Evolutionary conservation across 805 yeast species (phyloP).

Genomic region (Yamadazyma ubonensis): DNA sequence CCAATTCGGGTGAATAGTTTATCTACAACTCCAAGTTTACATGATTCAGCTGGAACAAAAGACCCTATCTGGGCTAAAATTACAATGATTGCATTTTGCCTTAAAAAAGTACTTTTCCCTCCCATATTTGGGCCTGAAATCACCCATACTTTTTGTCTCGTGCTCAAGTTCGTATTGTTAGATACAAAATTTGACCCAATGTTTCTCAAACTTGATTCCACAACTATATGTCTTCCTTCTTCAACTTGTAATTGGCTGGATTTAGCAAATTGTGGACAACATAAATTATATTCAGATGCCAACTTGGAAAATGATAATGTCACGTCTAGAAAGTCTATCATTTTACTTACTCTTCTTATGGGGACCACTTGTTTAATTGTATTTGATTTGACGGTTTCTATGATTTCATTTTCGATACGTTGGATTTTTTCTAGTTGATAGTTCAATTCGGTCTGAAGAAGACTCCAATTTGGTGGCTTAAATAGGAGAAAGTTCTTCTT

Average conservation of each 20-base stretch:
- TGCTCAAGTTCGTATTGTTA: slow-evolving; percentile 33
- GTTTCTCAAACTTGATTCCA: slow-evolving; percentile 65
- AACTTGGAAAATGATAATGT: slow-evolving; percentile 68
- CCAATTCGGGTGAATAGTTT: slow-evolving; percentile 82
- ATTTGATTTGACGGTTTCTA: slow-evolving; percentile 46
- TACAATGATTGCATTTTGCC: slow-evolving; percentile 69
- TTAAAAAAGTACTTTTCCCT: slow-evolving; percentile 75
- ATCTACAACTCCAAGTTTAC: slow-evolving; percentile 68
- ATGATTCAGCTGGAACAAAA: slow-evolving; percentile 64
- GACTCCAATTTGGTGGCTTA: slow-evolving; percentile 51
- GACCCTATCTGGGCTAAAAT: slow-evolving; percentile 65
- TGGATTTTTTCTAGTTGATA: slow-evolving; percentile 47
- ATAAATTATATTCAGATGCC: slow-evolving; percentile 65
- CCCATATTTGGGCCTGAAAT: slow-evolving; percentile 91
- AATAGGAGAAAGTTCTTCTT: slow-evolving; percentile 46
- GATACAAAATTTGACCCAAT: slow-evolving; percentile 48
- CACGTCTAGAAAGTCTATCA: slow-evolving; percentile 69
- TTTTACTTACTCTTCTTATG: slow-evolving; percentile 50
- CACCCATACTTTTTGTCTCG: slow-evolving; percentile 38
- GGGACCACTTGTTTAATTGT: slow-evolving; percentile 45
- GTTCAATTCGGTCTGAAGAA: slow-evolving; percentile 51
- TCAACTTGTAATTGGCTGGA: slow-evolving; percentile 43
- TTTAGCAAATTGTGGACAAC: slow-evolving; percentile 60
- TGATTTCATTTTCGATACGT: slow-evolving; percentile 52
- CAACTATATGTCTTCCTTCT: slow-evolving; percentile 82